A percentile compares a stretch with the other conserved stretches of the same genome.
Conservation (phyloP, 495 filamentous ascomycete species). For the Lasiosphaeria miniovina region DNA sequence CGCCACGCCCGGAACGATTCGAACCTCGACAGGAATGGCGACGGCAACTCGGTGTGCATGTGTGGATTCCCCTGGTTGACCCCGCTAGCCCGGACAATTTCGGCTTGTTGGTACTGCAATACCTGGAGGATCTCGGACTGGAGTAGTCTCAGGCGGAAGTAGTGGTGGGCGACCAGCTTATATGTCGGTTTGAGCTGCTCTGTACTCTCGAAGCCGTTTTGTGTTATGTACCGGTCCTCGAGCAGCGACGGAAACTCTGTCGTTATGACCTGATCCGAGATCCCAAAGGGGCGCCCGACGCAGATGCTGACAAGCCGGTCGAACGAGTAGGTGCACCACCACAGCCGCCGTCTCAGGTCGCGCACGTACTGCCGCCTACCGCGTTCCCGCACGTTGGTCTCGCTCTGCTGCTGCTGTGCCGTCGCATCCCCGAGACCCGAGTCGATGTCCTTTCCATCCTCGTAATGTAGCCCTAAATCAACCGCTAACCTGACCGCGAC, state of each 20-base stretch:
- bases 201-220: slow-evolving; percentile 61
- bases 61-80: slow-evolving; percentile 62
- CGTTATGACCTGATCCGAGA: slow-evolving; percentile 90
- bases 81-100: slow-evolving; percentile 54
- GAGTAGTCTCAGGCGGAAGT: slow-evolving; percentile 84
- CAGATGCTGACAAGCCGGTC: slow-evolving; percentile 89
- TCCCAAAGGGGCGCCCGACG: slow-evolving; percentile 89
- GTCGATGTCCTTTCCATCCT: slow-evolving; percentile 73
- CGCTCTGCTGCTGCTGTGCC: slow-evolving; percentile 27
- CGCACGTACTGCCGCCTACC: slow-evolving; percentile 83
- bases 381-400: slow-evolving; percentile 45
- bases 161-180: slow-evolving; percentile 86
- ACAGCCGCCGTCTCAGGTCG: slow-evolving; percentile 81
- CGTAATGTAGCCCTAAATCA: slow-evolving; percentile 88
- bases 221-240: slow-evolving; percentile 88
- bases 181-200: slow-evolving; percentile 62
- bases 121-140: slow-evolving; percentile 97
- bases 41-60: slow-evolving; percentile 74
- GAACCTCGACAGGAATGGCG: slow-evolving; percentile 80
- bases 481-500: slow-evolving; percentile 87
- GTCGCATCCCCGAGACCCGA: slow-evolving; percentile 18
- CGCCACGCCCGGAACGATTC: slow-evolving; percentile 86
- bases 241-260: slow-evolving; percentile 87
- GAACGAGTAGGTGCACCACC: slow-evolving; percentile 96
- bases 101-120: slow-evolving; percentile 81